Conservation (phyloP, 768 basidiomycete species). For the Russula foetens region DNA sequence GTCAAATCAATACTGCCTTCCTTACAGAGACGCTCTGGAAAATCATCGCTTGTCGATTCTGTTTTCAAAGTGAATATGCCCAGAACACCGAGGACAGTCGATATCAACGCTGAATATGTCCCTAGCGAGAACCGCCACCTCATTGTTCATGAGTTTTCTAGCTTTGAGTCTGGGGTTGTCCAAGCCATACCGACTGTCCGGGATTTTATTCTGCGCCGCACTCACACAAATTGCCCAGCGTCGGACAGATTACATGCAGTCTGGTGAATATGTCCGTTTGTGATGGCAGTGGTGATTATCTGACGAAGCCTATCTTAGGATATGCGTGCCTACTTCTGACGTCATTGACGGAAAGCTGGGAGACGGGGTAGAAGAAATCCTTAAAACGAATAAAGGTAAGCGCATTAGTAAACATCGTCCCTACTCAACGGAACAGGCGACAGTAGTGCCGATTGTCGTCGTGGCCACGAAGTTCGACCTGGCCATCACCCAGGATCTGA, state of each 20-base stretch:
- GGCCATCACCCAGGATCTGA: background rate
- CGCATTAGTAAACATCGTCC: background rate
- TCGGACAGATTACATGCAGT: too few species aligned
- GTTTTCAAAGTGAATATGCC: background rate
- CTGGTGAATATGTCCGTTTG: slow-evolving; percentile 32
- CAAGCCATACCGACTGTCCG: background rate
- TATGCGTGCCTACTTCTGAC: background rate
- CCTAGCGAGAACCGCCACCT: too few species aligned
- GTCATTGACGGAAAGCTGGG: background rate
- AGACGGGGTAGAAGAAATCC: background rate
- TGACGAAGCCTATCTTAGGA: background rate
- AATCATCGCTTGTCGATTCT: background rate
- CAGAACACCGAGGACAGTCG: background rate
- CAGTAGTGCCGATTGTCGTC: slow-evolving; percentile 1
- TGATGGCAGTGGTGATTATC: background rate
- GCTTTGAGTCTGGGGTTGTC: too few species aligned
- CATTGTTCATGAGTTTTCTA: too few species aligned
- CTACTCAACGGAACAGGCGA: background rate
- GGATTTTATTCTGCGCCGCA: background rate
- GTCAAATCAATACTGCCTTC: too few species aligned
- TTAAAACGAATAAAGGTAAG: background rate
- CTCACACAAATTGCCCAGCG: background rate
- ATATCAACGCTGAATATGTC: background rate
- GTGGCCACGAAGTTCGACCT: slow-evolving; percentile 3
- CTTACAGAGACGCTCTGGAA: background rate